Conservation (phyloP, 495 filamentous ascomycete species). For the Aspergillus sclerotiicarbonarius region DNA sequence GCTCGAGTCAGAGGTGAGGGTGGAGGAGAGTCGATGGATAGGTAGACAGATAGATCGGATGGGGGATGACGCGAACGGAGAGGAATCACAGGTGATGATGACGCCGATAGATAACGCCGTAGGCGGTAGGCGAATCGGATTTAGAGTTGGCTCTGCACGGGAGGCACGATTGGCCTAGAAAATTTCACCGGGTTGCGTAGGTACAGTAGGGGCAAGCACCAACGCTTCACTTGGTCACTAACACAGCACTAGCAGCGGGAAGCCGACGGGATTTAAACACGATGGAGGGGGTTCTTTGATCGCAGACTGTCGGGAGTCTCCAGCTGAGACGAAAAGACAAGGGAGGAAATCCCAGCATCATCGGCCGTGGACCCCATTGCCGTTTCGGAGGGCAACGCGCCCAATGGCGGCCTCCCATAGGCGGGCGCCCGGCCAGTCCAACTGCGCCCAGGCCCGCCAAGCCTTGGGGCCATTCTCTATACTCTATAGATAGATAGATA, state of each 20-base stretch:
- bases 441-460: slow-evolving; percentile 6
- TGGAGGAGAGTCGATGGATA: too few relatives aligned
- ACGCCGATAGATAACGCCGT: slow-evolving; percentile 3
- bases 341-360: background rate
- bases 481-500: too few relatives aligned
- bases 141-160: slow-evolving; percentile 5
- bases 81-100: background rate
- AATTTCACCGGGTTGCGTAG: too few relatives aligned
- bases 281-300: background rate
- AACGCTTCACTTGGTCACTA: too few relatives aligned
- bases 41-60: background rate
- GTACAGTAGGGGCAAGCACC: too few relatives aligned
- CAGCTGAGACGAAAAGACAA: background rate
- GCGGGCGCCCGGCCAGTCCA: background rate
- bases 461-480: background rate
- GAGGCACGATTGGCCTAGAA: background rate
- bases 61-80: background rate
- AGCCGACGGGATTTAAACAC: background rate
- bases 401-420: background rate
- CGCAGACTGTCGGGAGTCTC: background rate
- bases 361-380: background rate
- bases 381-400: background rate
- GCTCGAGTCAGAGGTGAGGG: background rate
- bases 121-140: slow-evolving; percentile 6
- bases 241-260: background rate